A percentile compares a stretch with the other conserved stretches of the same genome.
Evolutionary conservation across 2,329 filamentous ascomycete species (phyloP).

Genomic region (Calonectria hongkongensis): DNA sequence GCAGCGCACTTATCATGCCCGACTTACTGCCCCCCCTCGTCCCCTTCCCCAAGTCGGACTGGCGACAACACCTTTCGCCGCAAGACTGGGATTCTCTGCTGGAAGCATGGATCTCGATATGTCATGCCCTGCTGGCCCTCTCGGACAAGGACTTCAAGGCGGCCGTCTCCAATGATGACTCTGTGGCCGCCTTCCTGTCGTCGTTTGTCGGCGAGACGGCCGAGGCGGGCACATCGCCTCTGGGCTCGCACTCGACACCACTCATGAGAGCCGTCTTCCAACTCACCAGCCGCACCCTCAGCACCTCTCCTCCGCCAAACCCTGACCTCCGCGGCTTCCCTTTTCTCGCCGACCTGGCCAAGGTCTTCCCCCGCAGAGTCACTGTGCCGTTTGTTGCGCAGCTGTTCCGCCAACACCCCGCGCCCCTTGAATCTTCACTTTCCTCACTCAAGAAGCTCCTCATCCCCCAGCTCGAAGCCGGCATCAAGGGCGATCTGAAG

Average conservation of each 20-base stretch:
- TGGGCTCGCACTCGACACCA: conserved; percentile 60
- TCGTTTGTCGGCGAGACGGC: conserved; percentile 78
- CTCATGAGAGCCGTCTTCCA: conserved; percentile 80
- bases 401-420: conserved; percentile 72
- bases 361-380: conserved; percentile 79
- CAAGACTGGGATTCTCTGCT: conserved; percentile 87
- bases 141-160: conserved; percentile 72
- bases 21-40: conserved; percentile 83
- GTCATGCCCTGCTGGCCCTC: conserved; percentile 78
- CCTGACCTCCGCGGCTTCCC: conserved; percentile 76
- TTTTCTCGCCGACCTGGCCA: conserved; percentile 81
- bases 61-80: conserved; percentile 79
- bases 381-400: conserved; percentile 69
- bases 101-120: conserved; percentile 83
- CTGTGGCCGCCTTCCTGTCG: conserved; percentile 77
- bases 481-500: conserved; percentile 73
- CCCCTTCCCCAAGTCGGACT: conserved; percentile 81
- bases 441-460: conserved; percentile 77
- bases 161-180: conserved; percentile 72
- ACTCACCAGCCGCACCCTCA: conserved; percentile 75
- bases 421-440: conserved; percentile 72
- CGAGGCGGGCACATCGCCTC: conserved; percentile 59
- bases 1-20: conserved; percentile 57
- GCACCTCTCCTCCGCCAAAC: conserved; percentile 58
- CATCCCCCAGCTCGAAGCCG: conserved; percentile 77